Base-by-base conservation (phyloP, 2,329 filamentous ascomycete genomes). In the Diaporthe velutina region DNA sequence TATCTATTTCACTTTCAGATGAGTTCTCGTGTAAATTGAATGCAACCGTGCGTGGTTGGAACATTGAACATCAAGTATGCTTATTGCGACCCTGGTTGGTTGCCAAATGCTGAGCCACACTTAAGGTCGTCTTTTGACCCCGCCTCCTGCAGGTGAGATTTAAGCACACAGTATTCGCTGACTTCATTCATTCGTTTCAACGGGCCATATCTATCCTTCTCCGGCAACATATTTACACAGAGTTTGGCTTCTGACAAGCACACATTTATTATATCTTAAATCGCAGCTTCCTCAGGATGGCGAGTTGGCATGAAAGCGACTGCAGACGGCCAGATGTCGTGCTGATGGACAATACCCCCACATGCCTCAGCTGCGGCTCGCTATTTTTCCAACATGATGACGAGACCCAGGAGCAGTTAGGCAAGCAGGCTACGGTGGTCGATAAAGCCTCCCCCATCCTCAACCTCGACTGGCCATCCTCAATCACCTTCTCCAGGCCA, bases 251-350 rank as follows among this genome's bases (percentile, higher is more conserved):
- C 61, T 38, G 0, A 25, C 8, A 50, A n/a, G 28, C 1, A 10
- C 12, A 7, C 3, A 19, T 17, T 48, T 19, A 48, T 25, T 3
- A 25, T 9, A 35, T 35, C 15, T n/a, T 19, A 64, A 30, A 22
- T 38, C 25, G 9, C 1, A 19, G 13, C 12, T 25, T 10, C 17
- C 13, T 6, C 10, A 50, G 3, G 7, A 67, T 67, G 61, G 12
- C 42, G 1, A 35, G 28, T 30, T 67, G 61, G 61, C 61, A 50
- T 25, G 61, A 52, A 4, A 67, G 3, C 25, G 42, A 50, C 6
- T 67, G 61, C 13, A 52, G 61, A 35, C 61, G 61, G 48, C 61
- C 61, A 15, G 61, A 67, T 67, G 45, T 67, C 5, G 19, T 66
- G 25, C 60, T 67, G 8, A 35, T 52, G 61, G 45, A 52, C 12